A percentile compares a stretch with the other conserved stretches of the same genome.
Conservation (phyloP, 345 rosid species). For the Cardiospermum halicacabum region DNA sequence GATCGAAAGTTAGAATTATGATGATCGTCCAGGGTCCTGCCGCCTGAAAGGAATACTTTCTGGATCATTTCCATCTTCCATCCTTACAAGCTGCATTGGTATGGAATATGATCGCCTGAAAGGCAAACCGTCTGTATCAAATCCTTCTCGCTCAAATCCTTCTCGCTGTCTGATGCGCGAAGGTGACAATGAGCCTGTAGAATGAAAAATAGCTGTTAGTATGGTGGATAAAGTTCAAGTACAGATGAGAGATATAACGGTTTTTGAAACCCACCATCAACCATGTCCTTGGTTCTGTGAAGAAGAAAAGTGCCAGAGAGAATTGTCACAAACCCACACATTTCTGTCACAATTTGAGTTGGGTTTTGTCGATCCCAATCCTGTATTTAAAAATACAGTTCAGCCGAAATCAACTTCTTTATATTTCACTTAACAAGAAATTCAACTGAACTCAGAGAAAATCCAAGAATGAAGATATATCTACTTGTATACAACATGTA, state of each 20-base stretch:
- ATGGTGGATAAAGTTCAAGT: conserved; percentile 13
- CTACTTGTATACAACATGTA: neutral
- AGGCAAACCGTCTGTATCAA: conserved; percentile 52
- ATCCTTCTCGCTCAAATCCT: too few relatives aligned
- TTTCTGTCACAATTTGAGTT: conserved; percentile 70
- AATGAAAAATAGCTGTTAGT: conserved; percentile 11
- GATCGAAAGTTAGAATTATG: conserved; percentile 21
- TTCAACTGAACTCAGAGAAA: neutral
- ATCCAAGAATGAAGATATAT: neutral
- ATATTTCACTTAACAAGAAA: neutral
- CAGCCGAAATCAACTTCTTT: neutral
- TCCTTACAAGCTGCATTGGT: conserved; percentile 39
- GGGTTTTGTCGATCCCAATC: conserved; percentile 90
- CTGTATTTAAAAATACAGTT: conserved; percentile 26
- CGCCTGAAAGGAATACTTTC: conserved; percentile 65
- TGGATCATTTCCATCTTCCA: conserved; percentile 33
- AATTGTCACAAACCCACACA: conserved; percentile 80
- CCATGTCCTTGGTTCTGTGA: conserved; percentile 82
- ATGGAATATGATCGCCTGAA: conserved; percentile 32
- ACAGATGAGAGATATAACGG: conserved; percentile 3
- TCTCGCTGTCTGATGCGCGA: conserved; percentile 44
- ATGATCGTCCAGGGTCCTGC: conserved; percentile 36
- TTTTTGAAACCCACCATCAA: conserved; percentile 42
- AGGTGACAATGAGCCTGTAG: conserved; percentile 47
- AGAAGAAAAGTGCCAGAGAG: conserved; percentile 85